phyloP scores from a whole-genome alignment of 139 green algal species.

The Picochlorum sp. region DNA sequence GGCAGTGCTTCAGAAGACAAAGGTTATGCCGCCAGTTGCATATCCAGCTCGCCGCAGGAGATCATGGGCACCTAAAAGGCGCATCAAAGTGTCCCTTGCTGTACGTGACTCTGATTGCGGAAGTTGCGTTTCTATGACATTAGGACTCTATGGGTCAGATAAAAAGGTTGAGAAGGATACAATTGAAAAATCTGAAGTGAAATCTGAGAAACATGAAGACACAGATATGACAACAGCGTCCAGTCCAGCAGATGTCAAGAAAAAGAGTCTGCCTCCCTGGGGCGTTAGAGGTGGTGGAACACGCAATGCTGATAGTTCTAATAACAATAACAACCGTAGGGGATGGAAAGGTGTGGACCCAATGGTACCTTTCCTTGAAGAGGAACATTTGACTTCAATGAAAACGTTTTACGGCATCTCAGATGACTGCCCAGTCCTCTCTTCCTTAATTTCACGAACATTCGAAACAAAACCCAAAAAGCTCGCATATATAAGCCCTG shows the following conservation, averaged over 20 bases:
- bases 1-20: constrained; percentile 81
- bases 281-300: neutral
- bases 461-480: constrained; percentile 24
- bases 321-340: neutral
- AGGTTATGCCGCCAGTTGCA: neutral
- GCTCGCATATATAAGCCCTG: constrained; percentile 28
- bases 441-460: constrained; percentile 17
- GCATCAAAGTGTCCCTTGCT: too few species aligned
- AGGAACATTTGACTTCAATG: constrained; percentile 32
- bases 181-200: too few species aligned
- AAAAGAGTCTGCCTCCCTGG: neutral
- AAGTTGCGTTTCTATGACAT: neutral
- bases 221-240: neutral
- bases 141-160: neutral
- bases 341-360: constrained; percentile 43
- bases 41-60: constrained; percentile 4
- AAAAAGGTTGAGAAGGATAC: constrained; percentile 4
- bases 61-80: neutral
- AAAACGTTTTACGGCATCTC: constrained; percentile 65
- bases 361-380: constrained; percentile 42
- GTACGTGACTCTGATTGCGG: neutral
- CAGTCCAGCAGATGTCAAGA: neutral
- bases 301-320: neutral
- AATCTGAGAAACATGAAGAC: neutral
- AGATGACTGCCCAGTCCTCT: constrained; percentile 9